Conservation (phyloP, 73 alveolate genomes). For the Chromera velia region DNA sequence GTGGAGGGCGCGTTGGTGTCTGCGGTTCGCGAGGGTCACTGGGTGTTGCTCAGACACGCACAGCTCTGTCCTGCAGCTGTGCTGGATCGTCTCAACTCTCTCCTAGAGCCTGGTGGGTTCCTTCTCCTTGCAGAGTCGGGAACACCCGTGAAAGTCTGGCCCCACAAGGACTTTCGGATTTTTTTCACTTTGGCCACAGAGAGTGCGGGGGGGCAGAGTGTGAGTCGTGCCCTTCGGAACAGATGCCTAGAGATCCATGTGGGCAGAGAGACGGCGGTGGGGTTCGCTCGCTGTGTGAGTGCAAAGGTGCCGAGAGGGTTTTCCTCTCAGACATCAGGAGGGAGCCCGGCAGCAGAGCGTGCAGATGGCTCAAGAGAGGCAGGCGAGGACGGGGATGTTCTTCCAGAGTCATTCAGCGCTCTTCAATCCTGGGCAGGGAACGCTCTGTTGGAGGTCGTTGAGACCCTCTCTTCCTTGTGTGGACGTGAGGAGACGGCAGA, state of each 20-base stretch:
- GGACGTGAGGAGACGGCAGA: no score
- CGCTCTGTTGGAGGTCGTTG: no score
- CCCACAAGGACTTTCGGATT: conserved; percentile 77
- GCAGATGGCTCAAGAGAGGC: no score
- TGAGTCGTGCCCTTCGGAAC: conserved; percentile 83
- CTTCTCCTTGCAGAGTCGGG: conserved; percentile 9
- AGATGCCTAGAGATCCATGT: conserved; percentile 77
- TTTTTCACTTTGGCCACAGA: conserved; percentile 63
- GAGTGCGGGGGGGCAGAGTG: conserved; percentile 9
- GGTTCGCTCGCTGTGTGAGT: no score
- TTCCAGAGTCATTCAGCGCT: no score
- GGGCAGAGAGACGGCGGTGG: no score
- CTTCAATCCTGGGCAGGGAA: no score
- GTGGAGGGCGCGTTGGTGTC: conserved; percentile 74
- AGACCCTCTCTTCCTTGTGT: no score
- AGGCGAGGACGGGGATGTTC: no score
- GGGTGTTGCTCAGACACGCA: conserved; percentile 77
- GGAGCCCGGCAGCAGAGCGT: no score
- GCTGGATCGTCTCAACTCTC: conserved; percentile 82
- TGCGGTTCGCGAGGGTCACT: conserved; percentile 77
- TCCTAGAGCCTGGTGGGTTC: conserved; percentile 61
- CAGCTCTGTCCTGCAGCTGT: conserved; percentile 81
- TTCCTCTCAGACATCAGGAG: no score
- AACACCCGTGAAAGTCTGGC: conserved; percentile 52
- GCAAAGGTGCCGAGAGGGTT: no score